Conservation (phyloP, 345 rosid species). For the Kandelia obovata region DNA sequence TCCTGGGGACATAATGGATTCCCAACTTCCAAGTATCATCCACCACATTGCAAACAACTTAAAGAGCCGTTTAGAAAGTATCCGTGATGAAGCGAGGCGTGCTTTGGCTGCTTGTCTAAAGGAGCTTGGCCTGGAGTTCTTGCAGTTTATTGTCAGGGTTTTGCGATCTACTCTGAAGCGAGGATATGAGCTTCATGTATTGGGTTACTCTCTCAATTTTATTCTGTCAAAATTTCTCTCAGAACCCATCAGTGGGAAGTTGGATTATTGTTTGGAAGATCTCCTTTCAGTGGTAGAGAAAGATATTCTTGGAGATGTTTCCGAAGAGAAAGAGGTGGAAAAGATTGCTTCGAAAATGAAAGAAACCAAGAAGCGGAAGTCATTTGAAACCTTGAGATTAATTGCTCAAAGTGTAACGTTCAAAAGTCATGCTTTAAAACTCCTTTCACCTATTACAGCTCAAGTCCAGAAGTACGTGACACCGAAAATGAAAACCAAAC, state of each 20-base stretch:
- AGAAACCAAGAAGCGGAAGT: constrained; percentile 68
- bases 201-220: constrained; percentile 72
- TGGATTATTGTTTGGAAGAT: constrained; percentile 81
- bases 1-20: constrained; percentile 67
- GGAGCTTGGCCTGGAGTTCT: constrained; percentile 81
- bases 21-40: constrained; percentile 70
- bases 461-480: constrained; percentile 64
- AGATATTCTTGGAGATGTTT: constrained; percentile 85
- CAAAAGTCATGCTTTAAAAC: constrained; percentile 56
- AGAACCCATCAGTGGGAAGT: constrained; percentile 41
- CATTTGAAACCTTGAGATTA: constrained; percentile 69
- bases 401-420: constrained; percentile 71
- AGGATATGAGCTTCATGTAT: constrained; percentile 81
- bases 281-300: constrained; percentile 66
- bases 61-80: constrained; percentile 62
- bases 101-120: constrained; percentile 87
- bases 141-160: constrained; percentile 57
- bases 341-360: constrained; percentile 87
- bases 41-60: constrained; percentile 63
- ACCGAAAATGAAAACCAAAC: constrained; percentile 61
- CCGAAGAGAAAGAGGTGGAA: constrained; percentile 86
- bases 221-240: constrained; percentile 52
- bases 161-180: constrained; percentile 68
- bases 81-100: constrained; percentile 73
- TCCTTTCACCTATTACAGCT: constrained; percentile 59